Evolutionary conservation across 352 stramenopile species (phyloP), one percentile per base, ranked within the genome.

Genomic region (Peronospora destructor): DNA sequence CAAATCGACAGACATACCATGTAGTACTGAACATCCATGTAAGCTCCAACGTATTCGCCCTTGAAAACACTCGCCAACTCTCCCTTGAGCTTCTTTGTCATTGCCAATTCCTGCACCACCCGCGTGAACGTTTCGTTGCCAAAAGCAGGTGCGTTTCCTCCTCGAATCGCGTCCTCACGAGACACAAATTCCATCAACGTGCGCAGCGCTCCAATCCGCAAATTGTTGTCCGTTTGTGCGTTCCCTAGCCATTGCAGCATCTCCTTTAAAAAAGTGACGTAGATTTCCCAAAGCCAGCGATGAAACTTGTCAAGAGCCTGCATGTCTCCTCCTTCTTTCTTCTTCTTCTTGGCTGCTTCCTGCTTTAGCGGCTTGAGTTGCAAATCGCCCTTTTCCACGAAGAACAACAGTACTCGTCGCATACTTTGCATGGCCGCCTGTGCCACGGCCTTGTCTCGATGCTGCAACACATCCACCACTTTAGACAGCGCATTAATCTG

Each of bases 171-270:
- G 32, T 75, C 66, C 47, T 94, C 84, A 11, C 76, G 72, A 17
- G 81, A 79, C 23, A 95, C 75, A 40, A 95, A 85, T 64, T 93
- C 81, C 85, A 95, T 92, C 4, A 93, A 64, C 36, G 84, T 95
- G n/a, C 85, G 81, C 53, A 94, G 55, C 28, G 85, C 83, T 14
- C 76, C 75, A 9, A 88, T 71, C 12, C 87, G 85, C 48, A 86
- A 37, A 47, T 89, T 84, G 52, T 48, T 72, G 55, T 89, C 75
- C 14, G 76, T 52, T 21, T 74, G 37, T 14, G 63, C 59, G 29
- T 71, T 30, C 4, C 68, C 61, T 11, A 94, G 53, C 79, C 77
- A 91, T 12, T 75, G 73, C 45, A 90, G 71, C 76, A 95, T 85
- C 37, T 88, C 68, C 55, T 90, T 75, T 53, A 91, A 71, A 50